phyloP scores from a whole-genome alignment of 2,329 filamentous ascomycete species.

The Stachybotrys echinatus region DNA sequence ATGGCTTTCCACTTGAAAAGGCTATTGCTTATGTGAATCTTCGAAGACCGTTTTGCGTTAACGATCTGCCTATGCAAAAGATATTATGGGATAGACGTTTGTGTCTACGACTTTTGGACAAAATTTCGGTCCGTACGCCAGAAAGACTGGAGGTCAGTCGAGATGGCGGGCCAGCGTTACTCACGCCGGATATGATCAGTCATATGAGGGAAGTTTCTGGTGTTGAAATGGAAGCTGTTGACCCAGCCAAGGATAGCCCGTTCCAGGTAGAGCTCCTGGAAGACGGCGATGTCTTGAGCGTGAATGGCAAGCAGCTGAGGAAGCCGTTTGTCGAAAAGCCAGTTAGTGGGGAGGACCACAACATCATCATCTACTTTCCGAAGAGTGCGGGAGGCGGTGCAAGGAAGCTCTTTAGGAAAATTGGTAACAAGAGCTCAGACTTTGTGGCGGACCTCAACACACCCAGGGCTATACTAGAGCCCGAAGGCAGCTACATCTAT shows the following conservation, averaged over 20 bases:
- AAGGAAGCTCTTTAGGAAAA: slow-evolving; percentile 88
- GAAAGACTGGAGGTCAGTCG: slow-evolving; percentile 85
- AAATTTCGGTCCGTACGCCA: slow-evolving; percentile 84
- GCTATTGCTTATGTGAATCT: slow-evolving; percentile 93
- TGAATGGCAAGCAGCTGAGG: slow-evolving; percentile 74
- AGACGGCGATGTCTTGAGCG: slow-evolving; percentile 78
- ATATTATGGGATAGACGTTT: slow-evolving; percentile 92
- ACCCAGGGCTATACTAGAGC: slow-evolving; percentile 78
- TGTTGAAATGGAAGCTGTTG: slow-evolving; percentile 65
- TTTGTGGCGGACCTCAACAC: slow-evolving; percentile 72
- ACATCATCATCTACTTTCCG: slow-evolving; percentile 97
- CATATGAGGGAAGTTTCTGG: slow-evolving; percentile 78
- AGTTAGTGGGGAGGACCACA: slow-evolving; percentile 97
- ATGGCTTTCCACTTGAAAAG: slow-evolving; percentile 94
- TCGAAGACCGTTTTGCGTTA: slow-evolving; percentile 94
- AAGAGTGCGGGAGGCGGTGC: slow-evolving; percentile 82
- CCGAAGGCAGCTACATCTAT: slow-evolving; percentile 83
- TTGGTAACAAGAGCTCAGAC: slow-evolving; percentile 98
- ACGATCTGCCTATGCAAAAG: slow-evolving; percentile 96
- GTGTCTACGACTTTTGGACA: slow-evolving; percentile 82
- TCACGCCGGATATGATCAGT: slow-evolving; percentile 74
- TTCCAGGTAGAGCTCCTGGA: slow-evolving; percentile 80
- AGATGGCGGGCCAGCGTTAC: slow-evolving; percentile 78
- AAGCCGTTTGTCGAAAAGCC: slow-evolving; percentile 99
- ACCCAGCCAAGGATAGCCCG: slow-evolving; percentile 60